Evolutionary conservation across 2,329 filamentous ascomycete genomes (phyloP).

Genomic region (Proliferodiscus dingleyae): DNA sequence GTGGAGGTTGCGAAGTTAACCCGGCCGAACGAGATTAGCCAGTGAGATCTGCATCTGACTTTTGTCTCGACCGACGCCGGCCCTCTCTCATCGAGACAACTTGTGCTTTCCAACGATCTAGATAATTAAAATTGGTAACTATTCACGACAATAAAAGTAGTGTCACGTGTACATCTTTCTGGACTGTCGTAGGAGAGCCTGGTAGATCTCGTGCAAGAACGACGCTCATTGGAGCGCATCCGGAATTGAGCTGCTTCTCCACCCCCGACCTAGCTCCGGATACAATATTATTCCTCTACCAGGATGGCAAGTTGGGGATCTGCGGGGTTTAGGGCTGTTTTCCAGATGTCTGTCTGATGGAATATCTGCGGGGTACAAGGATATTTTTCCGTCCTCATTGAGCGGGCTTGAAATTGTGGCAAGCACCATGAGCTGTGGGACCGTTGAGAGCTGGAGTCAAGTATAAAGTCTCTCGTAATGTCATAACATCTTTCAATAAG

Average conservation of each 20-base stretch:
- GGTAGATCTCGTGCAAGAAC: too few relatives aligned
- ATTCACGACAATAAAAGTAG: too few relatives aligned
- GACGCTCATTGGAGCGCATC: constrained; percentile 14
- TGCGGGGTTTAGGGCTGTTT: constrained; percentile 10
- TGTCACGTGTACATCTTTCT: not conserved
- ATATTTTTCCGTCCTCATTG: constrained; percentile 17
- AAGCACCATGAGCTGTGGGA: not conserved
- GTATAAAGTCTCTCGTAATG: constrained; percentile 4
- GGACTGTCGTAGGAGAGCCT: not conserved
- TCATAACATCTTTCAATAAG: too few relatives aligned
- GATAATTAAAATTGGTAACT: too few relatives aligned
- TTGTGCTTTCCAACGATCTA: too few relatives aligned
- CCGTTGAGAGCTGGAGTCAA: not conserved
- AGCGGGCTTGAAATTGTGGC: not conserved
- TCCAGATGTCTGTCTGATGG: constrained; percentile 3
- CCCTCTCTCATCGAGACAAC: too few relatives aligned
- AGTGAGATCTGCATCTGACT: too few relatives aligned
- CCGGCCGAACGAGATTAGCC: not conserved
- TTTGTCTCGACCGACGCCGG: too few relatives aligned
- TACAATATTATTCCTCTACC: constrained; percentile 3
- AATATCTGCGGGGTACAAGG: constrained; percentile 12
- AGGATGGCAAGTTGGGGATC: constrained; percentile 1
- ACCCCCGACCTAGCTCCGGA: constrained; percentile 1
- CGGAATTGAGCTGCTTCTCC: not conserved
- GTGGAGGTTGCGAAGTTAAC: not conserved